A percentile compares a stretch with the other conserved stretches of the same genome.
Conservation (phyloP, 139 green algal species). For the Ostreobium quekettii region DNA sequence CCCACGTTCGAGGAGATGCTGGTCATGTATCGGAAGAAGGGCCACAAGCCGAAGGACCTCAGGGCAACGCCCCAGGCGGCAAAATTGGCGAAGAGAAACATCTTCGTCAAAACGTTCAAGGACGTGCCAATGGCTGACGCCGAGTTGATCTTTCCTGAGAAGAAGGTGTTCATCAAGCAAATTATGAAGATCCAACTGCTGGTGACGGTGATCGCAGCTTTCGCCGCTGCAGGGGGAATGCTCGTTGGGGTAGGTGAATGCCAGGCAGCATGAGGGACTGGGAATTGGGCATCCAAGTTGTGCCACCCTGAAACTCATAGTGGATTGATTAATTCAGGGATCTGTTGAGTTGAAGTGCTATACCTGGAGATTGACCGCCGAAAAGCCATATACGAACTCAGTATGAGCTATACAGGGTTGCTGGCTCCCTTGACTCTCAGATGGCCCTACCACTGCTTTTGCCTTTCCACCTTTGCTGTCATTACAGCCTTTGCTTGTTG, state of each 20-base stretch:
- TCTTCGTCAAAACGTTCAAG: constrained; percentile 60
- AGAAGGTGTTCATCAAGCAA: constrained; percentile 41
- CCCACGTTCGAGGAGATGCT: constrained; percentile 61
- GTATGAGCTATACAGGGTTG: too few relatives aligned
- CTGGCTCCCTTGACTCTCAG: too few relatives aligned
- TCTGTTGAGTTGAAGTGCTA: too few relatives aligned
- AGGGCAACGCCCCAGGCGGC: neutral
- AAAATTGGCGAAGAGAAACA: constrained; percentile 41
- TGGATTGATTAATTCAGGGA: too few relatives aligned
- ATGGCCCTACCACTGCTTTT: too few relatives aligned
- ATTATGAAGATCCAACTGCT: constrained; percentile 39
- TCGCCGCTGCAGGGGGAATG: constrained; percentile 22
- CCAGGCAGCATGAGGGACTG: too few relatives aligned
- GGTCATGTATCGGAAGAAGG: constrained; percentile 52
- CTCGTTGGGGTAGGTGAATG: constrained; percentile 1
- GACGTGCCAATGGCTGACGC: constrained; percentile 67
- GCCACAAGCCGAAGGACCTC: constrained; percentile 6
- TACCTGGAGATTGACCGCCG: too few relatives aligned
- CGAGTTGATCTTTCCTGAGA: constrained; percentile 75
- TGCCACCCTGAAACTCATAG: too few relatives aligned
- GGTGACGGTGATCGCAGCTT: constrained; percentile 32
- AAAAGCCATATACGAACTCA: too few relatives aligned
- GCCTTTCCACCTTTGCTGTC: too few relatives aligned
- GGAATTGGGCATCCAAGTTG: too few relatives aligned
- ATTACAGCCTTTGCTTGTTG: too few relatives aligned